Percentiles rank a stretch among this genome's conserved stretches.
These are phyloP conservation scores for Leishmania aethiopica DNA, from an alignment of 208 protist species.

Conservation along the genomic window DNA sequence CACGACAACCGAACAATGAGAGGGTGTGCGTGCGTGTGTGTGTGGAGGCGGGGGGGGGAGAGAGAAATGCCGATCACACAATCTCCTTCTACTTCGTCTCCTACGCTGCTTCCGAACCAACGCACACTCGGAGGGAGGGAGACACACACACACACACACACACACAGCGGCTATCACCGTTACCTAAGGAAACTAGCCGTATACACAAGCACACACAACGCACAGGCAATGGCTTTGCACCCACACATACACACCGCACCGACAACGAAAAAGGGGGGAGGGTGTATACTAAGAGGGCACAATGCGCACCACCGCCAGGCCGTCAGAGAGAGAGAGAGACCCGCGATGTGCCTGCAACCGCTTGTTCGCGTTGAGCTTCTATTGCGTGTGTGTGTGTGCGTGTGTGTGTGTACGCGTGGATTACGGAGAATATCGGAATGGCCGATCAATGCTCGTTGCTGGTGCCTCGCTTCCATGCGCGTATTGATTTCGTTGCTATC, in stretches of 20 bases:
- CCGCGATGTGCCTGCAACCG: background rate
- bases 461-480: background rate
- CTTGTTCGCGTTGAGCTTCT: background rate
- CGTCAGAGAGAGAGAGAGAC: conserved; percentile 5
- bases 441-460: background rate
- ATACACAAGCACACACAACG: no score
- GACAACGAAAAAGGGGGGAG: background rate
- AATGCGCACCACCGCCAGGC: background rate
- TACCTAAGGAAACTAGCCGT: background rate
- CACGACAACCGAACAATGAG: no score
- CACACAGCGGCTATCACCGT: background rate
- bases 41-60: background rate
- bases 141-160: background rate
- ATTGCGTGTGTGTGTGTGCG: background rate
- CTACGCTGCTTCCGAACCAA: no score
- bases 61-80: background rate
- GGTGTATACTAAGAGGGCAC: background rate
- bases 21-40: background rate
- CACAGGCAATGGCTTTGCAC: no score
- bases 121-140: no score
- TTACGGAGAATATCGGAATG: background rate
- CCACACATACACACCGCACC: background rate
- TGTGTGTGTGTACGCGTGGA: no score
- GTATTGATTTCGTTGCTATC: background rate
- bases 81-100: background rate